phyloP scores from a whole-genome alignment of 768 basidiomycete genomes.

The Naganishia kalamii region DNA sequence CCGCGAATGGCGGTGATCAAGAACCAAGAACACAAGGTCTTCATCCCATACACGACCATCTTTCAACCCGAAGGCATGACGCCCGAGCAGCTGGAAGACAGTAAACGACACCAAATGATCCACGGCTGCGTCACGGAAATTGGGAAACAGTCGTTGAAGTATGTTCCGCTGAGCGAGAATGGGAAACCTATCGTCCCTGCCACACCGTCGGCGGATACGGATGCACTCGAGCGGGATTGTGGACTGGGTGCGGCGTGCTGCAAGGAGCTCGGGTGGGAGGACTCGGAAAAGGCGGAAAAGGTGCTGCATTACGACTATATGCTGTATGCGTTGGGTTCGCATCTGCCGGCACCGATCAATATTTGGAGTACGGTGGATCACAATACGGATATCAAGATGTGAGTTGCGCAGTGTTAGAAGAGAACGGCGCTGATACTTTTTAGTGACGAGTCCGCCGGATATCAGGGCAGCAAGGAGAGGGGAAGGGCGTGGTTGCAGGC shows the following conservation, averaged over 20 bases:
- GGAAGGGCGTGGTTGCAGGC: constrained; percentile 42
- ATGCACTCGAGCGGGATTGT: neutral
- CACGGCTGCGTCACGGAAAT: constrained; percentile 19
- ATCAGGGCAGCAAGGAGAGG: constrained; percentile 37
- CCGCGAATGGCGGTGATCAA: constrained; percentile 42
- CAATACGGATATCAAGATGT: constrained; percentile 26
- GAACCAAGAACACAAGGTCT: constrained; percentile 38
- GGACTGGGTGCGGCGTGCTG: constrained; percentile 1
- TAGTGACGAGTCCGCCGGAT: neutral
- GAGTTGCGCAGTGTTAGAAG: neutral
- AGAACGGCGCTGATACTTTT: too few relatives aligned
- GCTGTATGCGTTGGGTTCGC: constrained; percentile 43
- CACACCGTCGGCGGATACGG: neutral
- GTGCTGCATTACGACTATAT: constrained; percentile 34
- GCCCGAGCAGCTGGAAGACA: neutral
- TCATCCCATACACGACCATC: constrained; percentile 38
- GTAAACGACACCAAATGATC: constrained; percentile 16
- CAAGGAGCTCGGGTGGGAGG: constrained; percentile 2
- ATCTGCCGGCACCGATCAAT: constrained; percentile 42
- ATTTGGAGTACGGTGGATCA: constrained; percentile 31
- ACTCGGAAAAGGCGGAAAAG: neutral
- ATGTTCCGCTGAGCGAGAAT: neutral
- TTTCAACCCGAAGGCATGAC: constrained; percentile 22
- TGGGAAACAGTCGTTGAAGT: constrained; percentile 8
- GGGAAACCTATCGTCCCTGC: neutral